Base-by-base conservation (phyloP, 345 rosid species). In the Fremontodendron californicum region DNA sequence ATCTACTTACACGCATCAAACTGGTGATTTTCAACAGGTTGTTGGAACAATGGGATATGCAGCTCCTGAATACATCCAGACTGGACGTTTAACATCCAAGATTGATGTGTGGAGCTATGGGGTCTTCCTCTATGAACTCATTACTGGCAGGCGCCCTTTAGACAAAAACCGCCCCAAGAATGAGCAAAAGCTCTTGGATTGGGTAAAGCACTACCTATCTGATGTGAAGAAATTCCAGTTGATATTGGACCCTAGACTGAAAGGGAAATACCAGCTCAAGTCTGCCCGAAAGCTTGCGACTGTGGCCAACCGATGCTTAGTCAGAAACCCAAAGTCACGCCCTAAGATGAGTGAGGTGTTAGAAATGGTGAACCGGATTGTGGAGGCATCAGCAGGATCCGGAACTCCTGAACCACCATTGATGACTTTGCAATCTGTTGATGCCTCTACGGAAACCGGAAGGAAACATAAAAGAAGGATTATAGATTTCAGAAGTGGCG, bases 11-110 rank as follows among this genome's bases (percentile, higher is more conserved):
- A 35, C 19, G 31, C 55, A 58, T 65, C 42, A 39, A 46, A 64
- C 23, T 13, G 57, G 52, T 75, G 31, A 27, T 77, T 51, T 84
- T 45, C 33, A 67, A 65, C 78, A 93, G 97, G 98, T 92, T 58
- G 96, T 95, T 37, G 99, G 98, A 58, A 95, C 99, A 69, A 83
- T 89, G 90, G 98, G 97, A 76, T 95, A 95, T 85, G 96, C 92
- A n/a, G 93, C 99, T 51, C 98, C 97, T 3, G 98, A 94, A 25
- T 94, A 94, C 77, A 45, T 94, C 52, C 95, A 85, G 45, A 91
- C 98, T 0, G 98, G 98, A 9, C 93, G 94, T 78, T 87, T 93
- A 45, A 93, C 98, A 49, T 86, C 90, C 19, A 89, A 91, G 90
- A 93, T 85, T 73, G 99, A 95, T 43, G 93, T 95, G 31, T 93